Evolutionary conservation across 1,139 yeast genomes (phyloP), one percentile per base, ranked within the genome.

Genomic region (Geotrichum aggregatum): DNA sequence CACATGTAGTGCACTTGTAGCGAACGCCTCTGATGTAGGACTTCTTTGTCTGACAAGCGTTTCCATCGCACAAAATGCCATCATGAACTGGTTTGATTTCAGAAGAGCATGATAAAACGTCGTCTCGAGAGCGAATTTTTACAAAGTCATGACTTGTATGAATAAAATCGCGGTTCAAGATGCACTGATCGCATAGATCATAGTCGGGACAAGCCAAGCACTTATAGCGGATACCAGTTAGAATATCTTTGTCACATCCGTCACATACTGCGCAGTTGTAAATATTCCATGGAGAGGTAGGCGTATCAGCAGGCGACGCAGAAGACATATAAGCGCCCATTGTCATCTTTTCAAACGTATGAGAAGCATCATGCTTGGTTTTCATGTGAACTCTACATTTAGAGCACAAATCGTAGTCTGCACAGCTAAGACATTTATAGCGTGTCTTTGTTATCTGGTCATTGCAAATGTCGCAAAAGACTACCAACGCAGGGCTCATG

Each of bases 1-100:
- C 56, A 59, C 85, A 80, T 18, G 73, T 71, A 49, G 74, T 66
- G 62, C 85, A 80, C 56, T 72, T 72, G 66, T 71, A 80, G 47
- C 84, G 72, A 21, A 60, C 60, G 1, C 84, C 84, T 26, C 51
- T 58, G 44, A 80, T 70, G 19, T 26, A 22, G 6, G 36, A 35
- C 18, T 44, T 16, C 13, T 33, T 47, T 1, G 70, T 70, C 35
- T 65, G 64, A 49, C 63, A 56, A 53, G 81, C 77, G 16, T 69
- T 66, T 16, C 69, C 66, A 57, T 79, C 81, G 58, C 84, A 79
- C 44, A 59, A 49, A 18, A 66, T 41, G 14, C 56, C 52, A 10
- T 34, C 16, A 49, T 66, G 69, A 18, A 59, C 51, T 10, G 54
- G 51, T 41, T 26, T 49, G 47, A n/a, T 34, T 40, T 36, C 24